Base-by-base conservation (phyloP, 129 eudicot species). In the Glebionis coronaria region DNA sequence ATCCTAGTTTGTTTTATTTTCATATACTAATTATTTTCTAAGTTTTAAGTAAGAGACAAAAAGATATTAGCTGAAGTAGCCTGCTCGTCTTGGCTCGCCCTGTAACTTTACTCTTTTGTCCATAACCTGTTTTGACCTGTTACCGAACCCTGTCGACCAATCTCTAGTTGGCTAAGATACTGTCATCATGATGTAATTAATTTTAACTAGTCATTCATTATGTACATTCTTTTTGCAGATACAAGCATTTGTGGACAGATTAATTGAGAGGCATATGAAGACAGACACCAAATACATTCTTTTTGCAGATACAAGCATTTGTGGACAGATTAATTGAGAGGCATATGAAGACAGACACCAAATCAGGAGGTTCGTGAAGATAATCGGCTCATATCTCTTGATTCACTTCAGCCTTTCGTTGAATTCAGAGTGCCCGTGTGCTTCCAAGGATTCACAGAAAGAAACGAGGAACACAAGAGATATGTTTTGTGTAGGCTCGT, bases 301-400 rank as follows among this genome's bases (percentile, higher is more conserved):
- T 68, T 19, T 20, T 67, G 73, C 88, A 94, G 99, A 94, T 94
- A 73, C 92, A 97, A 35, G 97, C 95, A 21, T 94, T 89, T 64
- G 99, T 94, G 83, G 99, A 89, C 88, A 81, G 16, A 79, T 73
- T 94, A 79, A 85, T 94, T 56, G 97, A 87, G 75, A 83, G 93
- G 68, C 95, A 89, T 35, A 56, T 9, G 71, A 86, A 81, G 79
- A 74, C 81, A 44, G 88, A 67, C 50, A 70, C 61, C 40, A 94
- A 86, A 73, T 78, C 88, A 9, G 82, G 80, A 80, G 77, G 80
- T 53, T 47, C 73, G n/a, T 78, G 63, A 78, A 56, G 75, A 75
- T 62, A 45, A 57, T 14, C 63, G 3, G 27, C 45, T 12, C 19
- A 29, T 25, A 19, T 35, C 69, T 66, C 61, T 66, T 59, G 65